Percentiles rank a stretch among this genome's conserved stretches.
Conservation (phyloP, 495 filamentous ascomycete species). For the Cladorrhinum samala region DNA sequence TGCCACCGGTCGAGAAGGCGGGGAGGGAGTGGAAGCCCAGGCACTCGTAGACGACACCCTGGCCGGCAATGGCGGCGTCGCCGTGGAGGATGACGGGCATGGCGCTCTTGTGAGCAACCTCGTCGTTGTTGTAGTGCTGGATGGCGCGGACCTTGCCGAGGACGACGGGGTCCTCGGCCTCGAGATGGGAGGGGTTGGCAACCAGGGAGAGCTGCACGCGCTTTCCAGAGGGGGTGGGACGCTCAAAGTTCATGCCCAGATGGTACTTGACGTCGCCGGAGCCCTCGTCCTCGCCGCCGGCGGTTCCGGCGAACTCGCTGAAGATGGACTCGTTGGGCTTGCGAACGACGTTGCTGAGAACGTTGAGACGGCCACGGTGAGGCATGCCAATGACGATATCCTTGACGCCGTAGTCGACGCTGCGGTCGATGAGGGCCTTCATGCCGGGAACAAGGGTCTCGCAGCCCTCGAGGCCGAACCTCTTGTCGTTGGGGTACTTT, state of each 20-base stretch:
- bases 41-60: slow-evolving; percentile 97
- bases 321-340: slow-evolving; percentile 99
- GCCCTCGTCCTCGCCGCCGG: slow-evolving; percentile 87
- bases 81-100: slow-evolving; percentile 96
- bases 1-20: slow-evolving; percentile 93
- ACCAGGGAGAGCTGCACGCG: slow-evolving; percentile 97
- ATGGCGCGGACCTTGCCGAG: slow-evolving; percentile 96
- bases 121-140: slow-evolving; percentile 98
- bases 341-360: slow-evolving; percentile 95
- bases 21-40: slow-evolving; percentile 95
- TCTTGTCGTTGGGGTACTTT: slow-evolving; percentile 99
- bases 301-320: slow-evolving; percentile 88
- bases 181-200: slow-evolving; percentile 96
- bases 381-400: slow-evolving; percentile 99
- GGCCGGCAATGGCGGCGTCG: slow-evolving; percentile 92
- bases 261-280: slow-evolving; percentile 99
- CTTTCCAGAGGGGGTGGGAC: slow-evolving; percentile 95
- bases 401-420: slow-evolving; percentile 96
- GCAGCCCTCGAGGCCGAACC: slow-evolving; percentile 95
- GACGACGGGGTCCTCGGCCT: slow-evolving; percentile 97
- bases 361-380: slow-evolving; percentile 95
- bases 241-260: slow-evolving; percentile 99
- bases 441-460: slow-evolving; percentile 96
- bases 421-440: slow-evolving; percentile 97
- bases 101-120: slow-evolving; percentile 75